A percentile compares a stretch with the other conserved stretches of the same genome.
These are phyloP conservation scores for Takakia lepidozioides DNA, from an alignment of 225 moss, liverwort and hornwort genomes.

Conservation along the genomic window DNA sequence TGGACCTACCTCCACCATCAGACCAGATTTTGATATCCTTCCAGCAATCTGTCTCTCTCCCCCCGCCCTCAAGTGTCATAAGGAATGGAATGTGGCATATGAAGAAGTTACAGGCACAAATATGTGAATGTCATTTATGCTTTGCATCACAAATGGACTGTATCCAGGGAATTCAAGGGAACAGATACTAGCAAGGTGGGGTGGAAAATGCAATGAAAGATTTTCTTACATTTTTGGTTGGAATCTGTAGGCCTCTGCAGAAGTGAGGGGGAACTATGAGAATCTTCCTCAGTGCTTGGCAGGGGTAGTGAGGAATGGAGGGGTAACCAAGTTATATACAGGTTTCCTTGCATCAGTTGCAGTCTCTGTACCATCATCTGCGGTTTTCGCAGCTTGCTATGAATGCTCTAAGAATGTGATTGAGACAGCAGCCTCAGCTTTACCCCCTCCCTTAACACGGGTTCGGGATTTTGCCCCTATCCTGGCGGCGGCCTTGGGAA, in stretches of 20 bases:
- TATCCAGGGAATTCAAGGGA: too few species aligned
- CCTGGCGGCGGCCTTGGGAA: slow-evolving; percentile 55
- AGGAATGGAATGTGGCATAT: too few species aligned
- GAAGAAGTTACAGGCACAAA: too few species aligned
- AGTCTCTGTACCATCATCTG: slow-evolving; percentile 50
- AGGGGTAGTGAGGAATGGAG: slow-evolving; percentile 34
- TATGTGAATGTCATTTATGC: too few species aligned
- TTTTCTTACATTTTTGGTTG: too few species aligned
- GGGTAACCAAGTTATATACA: slow-evolving; percentile 32
- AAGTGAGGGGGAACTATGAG: slow-evolving; percentile 41
- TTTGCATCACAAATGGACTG: too few species aligned
- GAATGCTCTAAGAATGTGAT: slow-evolving; percentile 46
- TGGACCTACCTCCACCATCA: too few species aligned
- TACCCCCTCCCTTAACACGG: slow-evolving; percentile 10
- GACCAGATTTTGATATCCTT: too few species aligned
- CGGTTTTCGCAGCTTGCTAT: slow-evolving; percentile 49
- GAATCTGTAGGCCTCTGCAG: slow-evolving; percentile 32
- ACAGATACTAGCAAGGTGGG: too few species aligned
- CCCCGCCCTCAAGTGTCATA: too few species aligned
- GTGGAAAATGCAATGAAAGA: neutral
- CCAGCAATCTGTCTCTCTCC: too few species aligned
- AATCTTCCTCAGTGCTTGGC: slow-evolving; percentile 44
- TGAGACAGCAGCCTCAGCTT: slow-evolving; percentile 27
- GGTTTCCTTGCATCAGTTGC: slow-evolving; percentile 51
- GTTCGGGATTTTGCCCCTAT: slow-evolving; percentile 48